Conservation (phyloP, 2,329 filamentous ascomycete species). For the Fusarium vanettenii region DNA sequence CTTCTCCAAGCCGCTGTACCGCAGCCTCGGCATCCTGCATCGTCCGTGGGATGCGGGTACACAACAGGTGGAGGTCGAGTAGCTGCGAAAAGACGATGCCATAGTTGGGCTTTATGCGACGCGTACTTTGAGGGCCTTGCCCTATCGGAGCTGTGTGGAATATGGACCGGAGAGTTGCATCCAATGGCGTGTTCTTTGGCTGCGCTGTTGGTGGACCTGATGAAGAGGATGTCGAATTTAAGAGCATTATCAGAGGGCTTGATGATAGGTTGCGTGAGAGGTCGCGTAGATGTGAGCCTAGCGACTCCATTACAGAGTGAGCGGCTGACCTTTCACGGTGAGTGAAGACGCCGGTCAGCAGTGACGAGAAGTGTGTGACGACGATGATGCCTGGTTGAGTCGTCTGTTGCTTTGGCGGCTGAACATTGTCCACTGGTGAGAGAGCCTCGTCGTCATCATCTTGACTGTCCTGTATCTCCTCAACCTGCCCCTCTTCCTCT, state of each 20-base stretch:
- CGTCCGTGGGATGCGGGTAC: constrained; percentile 56
- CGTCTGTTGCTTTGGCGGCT: neutral
- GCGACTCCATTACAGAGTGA: constrained; percentile 60
- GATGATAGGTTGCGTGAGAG: constrained; percentile 55
- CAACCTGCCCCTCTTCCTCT: constrained; percentile 3
- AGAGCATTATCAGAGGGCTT: constrained; percentile 63
- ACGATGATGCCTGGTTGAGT: constrained; percentile 58
- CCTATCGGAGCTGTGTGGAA: constrained; percentile 53
- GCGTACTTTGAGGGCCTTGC: constrained; percentile 17
- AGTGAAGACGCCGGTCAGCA: constrained; percentile 65
- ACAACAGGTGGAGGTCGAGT: constrained; percentile 66
- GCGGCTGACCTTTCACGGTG: constrained; percentile 59
- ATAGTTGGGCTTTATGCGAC: constrained; percentile 61
- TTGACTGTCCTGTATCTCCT: constrained; percentile 50
- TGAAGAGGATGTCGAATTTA: constrained; percentile 61
- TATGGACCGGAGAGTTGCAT: constrained; percentile 62
- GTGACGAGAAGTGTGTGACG: constrained; percentile 64
- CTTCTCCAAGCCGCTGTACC: constrained; percentile 8
- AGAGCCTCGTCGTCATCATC: constrained; percentile 45
- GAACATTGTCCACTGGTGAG: constrained; percentile 8
- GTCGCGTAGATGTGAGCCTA: constrained; percentile 59
- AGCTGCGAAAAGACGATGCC: constrained; percentile 67
- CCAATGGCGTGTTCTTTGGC: constrained; percentile 38
- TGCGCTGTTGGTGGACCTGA: constrained; percentile 1
- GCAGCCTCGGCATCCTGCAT: constrained; percentile 53